Evolutionary conservation across 2,329 filamentous ascomycete genomes (phyloP).

Genomic region (Penicillium sp.): DNA sequence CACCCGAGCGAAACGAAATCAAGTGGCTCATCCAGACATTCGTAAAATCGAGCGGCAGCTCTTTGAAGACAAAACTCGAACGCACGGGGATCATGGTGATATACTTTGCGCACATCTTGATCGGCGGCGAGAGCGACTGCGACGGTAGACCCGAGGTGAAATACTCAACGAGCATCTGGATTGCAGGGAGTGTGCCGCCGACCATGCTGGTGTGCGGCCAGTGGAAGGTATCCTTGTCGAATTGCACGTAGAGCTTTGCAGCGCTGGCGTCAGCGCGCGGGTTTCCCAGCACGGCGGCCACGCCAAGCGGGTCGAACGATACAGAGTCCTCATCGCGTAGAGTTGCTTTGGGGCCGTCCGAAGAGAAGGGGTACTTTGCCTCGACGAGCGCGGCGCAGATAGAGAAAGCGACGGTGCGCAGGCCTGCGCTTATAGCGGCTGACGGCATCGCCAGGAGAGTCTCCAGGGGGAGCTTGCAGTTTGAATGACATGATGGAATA

Average conservation of each 20-base stretch:
- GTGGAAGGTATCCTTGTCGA: conserved; percentile 32
- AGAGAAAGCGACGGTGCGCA: conserved; percentile 11
- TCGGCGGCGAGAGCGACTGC: conserved; percentile 25
- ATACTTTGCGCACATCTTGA: conserved; percentile 35
- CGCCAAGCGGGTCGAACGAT: conserved; percentile 41
- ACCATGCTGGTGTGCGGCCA: conserved; percentile 42
- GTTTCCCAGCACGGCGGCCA: conserved; percentile 38
- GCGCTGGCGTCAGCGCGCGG: conserved; percentile 37
- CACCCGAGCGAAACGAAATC: conserved; percentile 32
- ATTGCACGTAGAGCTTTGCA: conserved; percentile 36
- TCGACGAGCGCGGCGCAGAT: conserved; percentile 11
- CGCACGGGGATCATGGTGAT: conserved; percentile 33
- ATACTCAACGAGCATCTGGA: conserved; percentile 39
- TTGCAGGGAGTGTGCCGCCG: conserved; percentile 35
- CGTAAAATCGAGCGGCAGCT: conserved; percentile 35
- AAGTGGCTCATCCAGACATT: conserved; percentile 36
- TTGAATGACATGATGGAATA: not conserved
- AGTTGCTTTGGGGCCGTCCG: conserved; percentile 19
- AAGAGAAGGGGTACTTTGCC: conserved; percentile 22
- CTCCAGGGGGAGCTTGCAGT: not conserved
- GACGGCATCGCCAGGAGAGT: conserved; percentile 8
- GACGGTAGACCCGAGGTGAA: conserved; percentile 32
- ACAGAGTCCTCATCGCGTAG: conserved; percentile 25
- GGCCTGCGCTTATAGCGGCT: conserved; percentile 3
- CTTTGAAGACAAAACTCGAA: conserved; percentile 38